phyloP scores from a whole-genome alignment of 208 protist species.

The Wallacemonas sp. region DNA sequence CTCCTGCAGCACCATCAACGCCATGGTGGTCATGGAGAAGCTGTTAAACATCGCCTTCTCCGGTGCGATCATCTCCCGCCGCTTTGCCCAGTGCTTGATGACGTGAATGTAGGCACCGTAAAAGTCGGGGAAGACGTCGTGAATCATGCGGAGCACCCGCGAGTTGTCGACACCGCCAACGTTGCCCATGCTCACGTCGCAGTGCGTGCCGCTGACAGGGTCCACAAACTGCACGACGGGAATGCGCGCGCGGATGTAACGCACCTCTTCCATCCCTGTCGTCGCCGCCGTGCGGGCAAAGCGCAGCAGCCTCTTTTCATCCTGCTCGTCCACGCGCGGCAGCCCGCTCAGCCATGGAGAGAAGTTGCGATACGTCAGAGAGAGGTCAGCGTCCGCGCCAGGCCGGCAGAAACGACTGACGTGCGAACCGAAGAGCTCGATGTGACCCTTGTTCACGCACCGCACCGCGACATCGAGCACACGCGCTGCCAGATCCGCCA shows the following conservation, averaged over 20 bases:
- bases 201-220: conserved; percentile 65
- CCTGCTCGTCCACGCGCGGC: conserved; percentile 51
- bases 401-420: conserved; percentile 83
- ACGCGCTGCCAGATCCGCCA: conserved; percentile 59
- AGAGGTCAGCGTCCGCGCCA: conserved; percentile 79
- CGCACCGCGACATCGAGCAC: conserved; percentile 65
- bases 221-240: conserved; percentile 87
- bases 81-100: conserved; percentile 88
- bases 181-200: conserved; percentile 90
- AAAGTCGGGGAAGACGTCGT: conserved; percentile 75
- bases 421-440: conserved; percentile 85
- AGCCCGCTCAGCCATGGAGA: conserved; percentile 82
- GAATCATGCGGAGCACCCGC: conserved; percentile 69
- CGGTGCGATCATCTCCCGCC: conserved; percentile 76
- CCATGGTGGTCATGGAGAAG: conserved; percentile 90
- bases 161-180: conserved; percentile 86
- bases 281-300: conserved; percentile 69
- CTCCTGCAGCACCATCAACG: conserved; percentile 90
- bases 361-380: conserved; percentile 86
- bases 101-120: conserved; percentile 84
- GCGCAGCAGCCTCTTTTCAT: conserved; percentile 65
- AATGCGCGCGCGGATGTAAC: conserved; percentile 76
- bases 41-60: conserved; percentile 87
- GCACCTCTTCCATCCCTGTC: conserved; percentile 80
- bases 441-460: conserved; percentile 81